Percentiles rank a stretch among this genome's conserved stretches.
phyloP scores from a whole-genome alignment of 805 yeast genomes.

The Candida dajiaensis region DNA sequence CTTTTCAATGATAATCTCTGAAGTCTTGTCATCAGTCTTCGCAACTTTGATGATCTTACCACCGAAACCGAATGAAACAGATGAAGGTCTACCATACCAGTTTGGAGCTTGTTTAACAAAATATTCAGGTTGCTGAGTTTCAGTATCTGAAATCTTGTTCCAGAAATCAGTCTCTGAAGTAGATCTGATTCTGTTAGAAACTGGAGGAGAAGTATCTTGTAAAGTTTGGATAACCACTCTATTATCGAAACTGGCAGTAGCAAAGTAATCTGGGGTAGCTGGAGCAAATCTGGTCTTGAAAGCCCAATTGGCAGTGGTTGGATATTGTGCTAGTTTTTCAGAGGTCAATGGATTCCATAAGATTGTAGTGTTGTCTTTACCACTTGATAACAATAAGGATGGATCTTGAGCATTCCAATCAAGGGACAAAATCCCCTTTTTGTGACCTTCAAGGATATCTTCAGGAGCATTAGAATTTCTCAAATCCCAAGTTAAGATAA shows the following conservation, averaged over 20 bases:
- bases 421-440: constrained; percentile 79
- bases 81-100: constrained; percentile 74
- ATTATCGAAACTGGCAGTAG: constrained; percentile 84
- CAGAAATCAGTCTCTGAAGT: constrained; percentile 75
- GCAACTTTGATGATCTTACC: constrained; percentile 68
- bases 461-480: constrained; percentile 93
- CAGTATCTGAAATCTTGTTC: constrained; percentile 66
- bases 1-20: constrained; percentile 38
- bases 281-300: constrained; percentile 89
- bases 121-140: constrained; percentile 68
- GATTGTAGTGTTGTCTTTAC: constrained; percentile 81
- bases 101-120: constrained; percentile 75
- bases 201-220: constrained; percentile 75
- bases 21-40: constrained; percentile 33
- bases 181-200: constrained; percentile 35
- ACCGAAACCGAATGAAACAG: constrained; percentile 89
- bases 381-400: constrained; percentile 75
- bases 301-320: constrained; percentile 90
- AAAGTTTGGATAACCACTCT: constrained; percentile 75
- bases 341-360: constrained; percentile 89
- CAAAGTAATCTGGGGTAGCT: constrained; percentile 80
- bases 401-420: constrained; percentile 93
- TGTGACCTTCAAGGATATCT: constrained; percentile 67
- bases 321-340: constrained; percentile 74
- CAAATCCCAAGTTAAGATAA: constrained; percentile 87